Evolutionary conservation across 169 alveolate species (phyloP).

Genomic region (Neospora caninum): DNA sequence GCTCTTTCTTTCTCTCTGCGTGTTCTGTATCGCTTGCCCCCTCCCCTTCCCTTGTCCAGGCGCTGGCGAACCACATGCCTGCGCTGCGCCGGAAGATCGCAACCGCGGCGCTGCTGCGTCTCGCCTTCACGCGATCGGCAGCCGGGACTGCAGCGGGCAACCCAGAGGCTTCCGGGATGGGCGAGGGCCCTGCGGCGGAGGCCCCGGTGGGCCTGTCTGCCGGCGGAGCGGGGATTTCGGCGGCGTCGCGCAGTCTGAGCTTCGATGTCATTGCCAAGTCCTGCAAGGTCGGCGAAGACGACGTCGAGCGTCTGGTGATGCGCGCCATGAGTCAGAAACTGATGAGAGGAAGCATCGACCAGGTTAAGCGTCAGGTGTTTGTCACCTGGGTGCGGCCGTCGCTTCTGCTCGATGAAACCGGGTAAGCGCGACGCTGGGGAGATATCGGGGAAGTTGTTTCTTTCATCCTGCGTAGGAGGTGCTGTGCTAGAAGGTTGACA

Average conservation of each 20-base stretch:
- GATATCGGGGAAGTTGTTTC: too few relatives aligned
- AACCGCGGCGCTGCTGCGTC: slow-evolving; percentile 42
- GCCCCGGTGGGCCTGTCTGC: background rate
- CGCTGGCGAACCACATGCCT: slow-evolving; percentile 1
- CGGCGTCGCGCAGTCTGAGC: slow-evolving; percentile 28
- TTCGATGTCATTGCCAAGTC: slow-evolving; percentile 34
- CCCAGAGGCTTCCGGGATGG: background rate
- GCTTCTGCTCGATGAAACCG: slow-evolving; percentile 34
- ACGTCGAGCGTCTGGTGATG: slow-evolving; percentile 39
- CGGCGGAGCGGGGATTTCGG: background rate
- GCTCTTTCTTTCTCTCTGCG: background rate
- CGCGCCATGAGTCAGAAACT: slow-evolving; percentile 42
- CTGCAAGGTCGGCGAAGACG: slow-evolving; percentile 27
- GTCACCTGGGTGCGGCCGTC: slow-evolving; percentile 49
- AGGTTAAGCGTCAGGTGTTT: background rate
- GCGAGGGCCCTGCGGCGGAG: background rate
- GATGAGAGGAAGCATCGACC: slow-evolving; percentile 33
- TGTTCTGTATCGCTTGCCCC: background rate
- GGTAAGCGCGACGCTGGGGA: slow-evolving; percentile 8
- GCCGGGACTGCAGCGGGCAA: slow-evolving; percentile 36
- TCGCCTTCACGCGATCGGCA: slow-evolving; percentile 49
- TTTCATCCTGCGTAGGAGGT: too few relatives aligned
- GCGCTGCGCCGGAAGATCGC: slow-evolving; percentile 39
- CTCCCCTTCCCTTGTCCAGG: background rate
- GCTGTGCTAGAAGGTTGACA: too few relatives aligned